Percentiles rank a stretch among this genome's conserved stretches.
These are phyloP conservation scores for Fusarium sp. DNA, from an alignment of 2,329 filamentous ascomycete genomes.

Conservation along the genomic window DNA sequence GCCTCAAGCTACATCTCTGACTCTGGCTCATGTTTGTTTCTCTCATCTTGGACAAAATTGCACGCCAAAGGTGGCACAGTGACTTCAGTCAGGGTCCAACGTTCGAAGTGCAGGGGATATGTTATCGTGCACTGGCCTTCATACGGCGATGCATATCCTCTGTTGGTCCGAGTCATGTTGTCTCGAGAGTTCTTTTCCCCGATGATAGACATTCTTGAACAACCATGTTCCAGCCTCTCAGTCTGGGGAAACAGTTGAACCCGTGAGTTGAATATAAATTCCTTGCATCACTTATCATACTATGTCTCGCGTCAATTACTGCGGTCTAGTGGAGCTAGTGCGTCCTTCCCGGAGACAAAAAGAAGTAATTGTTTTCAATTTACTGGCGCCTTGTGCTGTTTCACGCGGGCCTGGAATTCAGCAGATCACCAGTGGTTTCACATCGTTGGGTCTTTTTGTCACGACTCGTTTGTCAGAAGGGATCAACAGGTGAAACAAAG, in stretches of 20 bases:
- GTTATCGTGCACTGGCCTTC: slow-evolving; percentile 42
- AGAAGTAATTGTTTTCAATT: slow-evolving; percentile 18
- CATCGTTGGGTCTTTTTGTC: slow-evolving; percentile 18
- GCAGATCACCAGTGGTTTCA: slow-evolving; percentile 14
- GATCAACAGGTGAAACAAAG: slow-evolving; percentile 26
- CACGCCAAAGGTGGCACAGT: slow-evolving; percentile 14
- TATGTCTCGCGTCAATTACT: slow-evolving; percentile 29
- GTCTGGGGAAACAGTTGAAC: slow-evolving; percentile 41
- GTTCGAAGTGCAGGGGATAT: slow-evolving; percentile 25
- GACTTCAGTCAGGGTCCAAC: slow-evolving; percentile 19
- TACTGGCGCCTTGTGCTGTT: slow-evolving; percentile 7
- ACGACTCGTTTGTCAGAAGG: slow-evolving; percentile 9
- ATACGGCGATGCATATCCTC: slow-evolving; percentile 24
- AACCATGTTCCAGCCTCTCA: slow-evolving; percentile 32
- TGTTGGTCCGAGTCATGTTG: slow-evolving; percentile 39
- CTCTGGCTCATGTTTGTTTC: background rate
- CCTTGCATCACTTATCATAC: background rate
- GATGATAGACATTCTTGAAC: slow-evolving; percentile 36
- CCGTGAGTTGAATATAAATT: slow-evolving; percentile 30
- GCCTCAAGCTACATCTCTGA: background rate
- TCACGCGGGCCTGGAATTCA: background rate
- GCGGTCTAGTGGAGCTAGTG: slow-evolving; percentile 23
- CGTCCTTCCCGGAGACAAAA: slow-evolving; percentile 22
- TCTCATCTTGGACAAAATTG: slow-evolving; percentile 1
- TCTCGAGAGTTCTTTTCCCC: slow-evolving; percentile 30